Conservation (phyloP, 768 basidiomycete species). For the Pisolithus marmoratus region DNA sequence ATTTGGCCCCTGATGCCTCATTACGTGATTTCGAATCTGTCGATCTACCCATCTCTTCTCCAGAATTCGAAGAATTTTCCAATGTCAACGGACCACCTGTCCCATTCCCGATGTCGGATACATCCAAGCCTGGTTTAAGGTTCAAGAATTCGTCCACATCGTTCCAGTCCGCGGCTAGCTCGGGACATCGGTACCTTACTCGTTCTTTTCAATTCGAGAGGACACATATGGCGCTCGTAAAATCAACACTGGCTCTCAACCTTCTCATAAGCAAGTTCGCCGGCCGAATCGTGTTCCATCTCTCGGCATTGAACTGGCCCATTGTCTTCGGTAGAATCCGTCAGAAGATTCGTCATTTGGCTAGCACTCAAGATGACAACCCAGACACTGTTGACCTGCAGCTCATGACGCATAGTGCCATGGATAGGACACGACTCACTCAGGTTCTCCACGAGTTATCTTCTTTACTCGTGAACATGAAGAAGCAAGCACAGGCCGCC, state of each 20-base stretch:
- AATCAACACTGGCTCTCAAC: slow-evolving; percentile 50
- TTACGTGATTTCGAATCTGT: slow-evolving; percentile 70
- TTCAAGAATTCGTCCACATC: slow-evolving; percentile 37
- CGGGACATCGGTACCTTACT: slow-evolving; percentile 17
- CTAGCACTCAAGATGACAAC: slow-evolving; percentile 43
- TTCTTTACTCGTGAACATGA: slow-evolving; percentile 78
- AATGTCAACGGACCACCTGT: slow-evolving; percentile 20
- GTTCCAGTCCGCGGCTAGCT: slow-evolving; percentile 32
- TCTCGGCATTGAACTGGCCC: slow-evolving; percentile 85
- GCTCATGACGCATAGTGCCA: slow-evolving; percentile 69
- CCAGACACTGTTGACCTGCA: slow-evolving; percentile 72
- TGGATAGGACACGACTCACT: slow-evolving; percentile 64
- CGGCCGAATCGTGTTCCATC: slow-evolving; percentile 75
- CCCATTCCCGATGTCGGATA: slow-evolving; percentile 38
- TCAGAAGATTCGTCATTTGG: slow-evolving; percentile 62
- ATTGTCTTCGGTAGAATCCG: slow-evolving; percentile 69
- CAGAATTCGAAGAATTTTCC: slow-evolving; percentile 15
- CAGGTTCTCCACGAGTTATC: slow-evolving; percentile 76
- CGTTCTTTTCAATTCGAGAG: slow-evolving; percentile 45
- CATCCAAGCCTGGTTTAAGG: slow-evolving; percentile 24
- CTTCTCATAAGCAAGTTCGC: slow-evolving; percentile 64
- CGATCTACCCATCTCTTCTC: slow-evolving; percentile 31
- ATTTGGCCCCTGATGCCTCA: slow-evolving; percentile 53
- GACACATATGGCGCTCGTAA: slow-evolving; percentile 56
- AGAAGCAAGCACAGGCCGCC: slow-evolving; percentile 62